Conservation (phyloP, 2,329 filamentous ascomycete species). For the Escovopsis sp. region DNA sequence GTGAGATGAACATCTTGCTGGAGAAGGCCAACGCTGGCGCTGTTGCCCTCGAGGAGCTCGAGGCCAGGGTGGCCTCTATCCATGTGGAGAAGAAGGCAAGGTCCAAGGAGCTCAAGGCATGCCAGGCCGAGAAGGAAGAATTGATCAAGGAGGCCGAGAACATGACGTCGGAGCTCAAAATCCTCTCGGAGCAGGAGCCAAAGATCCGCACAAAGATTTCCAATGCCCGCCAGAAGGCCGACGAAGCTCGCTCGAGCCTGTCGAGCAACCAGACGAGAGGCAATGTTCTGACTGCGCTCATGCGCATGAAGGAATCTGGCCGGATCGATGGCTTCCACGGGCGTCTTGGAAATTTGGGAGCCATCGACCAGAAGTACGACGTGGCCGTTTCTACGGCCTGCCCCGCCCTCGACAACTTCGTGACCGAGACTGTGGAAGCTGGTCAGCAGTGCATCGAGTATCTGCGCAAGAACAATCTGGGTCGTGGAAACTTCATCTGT, state of each 20-base stretch:
- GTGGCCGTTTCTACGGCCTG: conserved; percentile 98
- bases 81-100: conserved; percentile 59
- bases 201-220: conserved; percentile 74
- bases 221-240: conserved; percentile 81
- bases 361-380: conserved; percentile 88
- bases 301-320: conserved; percentile 90
- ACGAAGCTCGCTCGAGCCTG: conserved; percentile 83
- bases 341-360: conserved; percentile 81
- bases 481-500: conserved; percentile 92
- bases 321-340: conserved; percentile 96
- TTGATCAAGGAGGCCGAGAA: conserved; percentile 63
- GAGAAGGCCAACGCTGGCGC: conserved; percentile 83
- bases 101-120: conserved; percentile 58
- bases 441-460: conserved; percentile 98
- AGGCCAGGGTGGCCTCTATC: conserved; percentile 62
- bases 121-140: conserved; percentile 54
- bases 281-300: conserved; percentile 79
- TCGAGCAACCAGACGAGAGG: conserved; percentile 84
- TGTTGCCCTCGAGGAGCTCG: conserved; percentile 67
- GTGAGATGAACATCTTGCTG: conserved; percentile 78
- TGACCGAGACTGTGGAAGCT: conserved; percentile 89
- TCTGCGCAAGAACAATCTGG: conserved; percentile 90
- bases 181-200: conserved; percentile 63
- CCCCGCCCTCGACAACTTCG: conserved; percentile 81
- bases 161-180: conserved; percentile 56